A percentile compares a stretch with the other conserved stretches of the same genome.
Evolutionary conservation across 345 rosid genomes (phyloP).

Genomic region (Syzygium aqueum): DNA sequence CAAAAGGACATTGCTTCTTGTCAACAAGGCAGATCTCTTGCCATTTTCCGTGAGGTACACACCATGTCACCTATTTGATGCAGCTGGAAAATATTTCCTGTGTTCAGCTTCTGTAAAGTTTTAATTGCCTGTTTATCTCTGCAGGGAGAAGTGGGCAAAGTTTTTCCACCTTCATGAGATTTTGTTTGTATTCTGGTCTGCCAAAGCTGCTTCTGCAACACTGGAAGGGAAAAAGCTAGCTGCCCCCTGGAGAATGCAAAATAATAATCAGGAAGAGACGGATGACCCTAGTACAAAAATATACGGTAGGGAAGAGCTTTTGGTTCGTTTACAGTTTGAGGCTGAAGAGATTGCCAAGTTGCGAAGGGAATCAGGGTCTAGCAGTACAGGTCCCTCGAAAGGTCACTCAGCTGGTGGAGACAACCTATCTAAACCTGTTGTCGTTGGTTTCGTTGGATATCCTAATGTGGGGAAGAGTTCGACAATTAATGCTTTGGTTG

Average conservation of each 20-base stretch:
- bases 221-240: slow-evolving; percentile 58
- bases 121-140: slow-evolving; percentile 1
- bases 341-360: slow-evolving; percentile 62
- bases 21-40: slow-evolving; percentile 92
- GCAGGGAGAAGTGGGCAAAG: slow-evolving; percentile 79
- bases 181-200: slow-evolving; percentile 86
- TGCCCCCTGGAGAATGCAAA: slow-evolving; percentile 22
- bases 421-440: slow-evolving; percentile 27
- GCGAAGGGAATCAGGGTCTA: slow-evolving; percentile 35
- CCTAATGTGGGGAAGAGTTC: slow-evolving; percentile 98
- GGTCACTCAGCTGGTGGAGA: slow-evolving; percentile 7
- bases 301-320: slow-evolving; percentile 75
- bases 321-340: slow-evolving; percentile 58
- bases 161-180: slow-evolving; percentile 48
- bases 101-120: background rate
- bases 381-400: slow-evolving; percentile 14
- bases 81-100: background rate
- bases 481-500: slow-evolving; percentile 86
- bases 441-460: slow-evolving; percentile 88
- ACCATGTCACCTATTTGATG: background rate
- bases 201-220: slow-evolving; percentile 76
- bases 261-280: slow-evolving; percentile 12
- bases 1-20: slow-evolving; percentile 75
- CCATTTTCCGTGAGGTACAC: slow-evolving; percentile 64
- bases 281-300: slow-evolving; percentile 53